A percentile compares a stretch with the other conserved stretches of the same genome.
phyloP scores from a whole-genome alignment of 2,329 filamentous ascomycete genomes.

The Ophiostoma sp. region DNA sequence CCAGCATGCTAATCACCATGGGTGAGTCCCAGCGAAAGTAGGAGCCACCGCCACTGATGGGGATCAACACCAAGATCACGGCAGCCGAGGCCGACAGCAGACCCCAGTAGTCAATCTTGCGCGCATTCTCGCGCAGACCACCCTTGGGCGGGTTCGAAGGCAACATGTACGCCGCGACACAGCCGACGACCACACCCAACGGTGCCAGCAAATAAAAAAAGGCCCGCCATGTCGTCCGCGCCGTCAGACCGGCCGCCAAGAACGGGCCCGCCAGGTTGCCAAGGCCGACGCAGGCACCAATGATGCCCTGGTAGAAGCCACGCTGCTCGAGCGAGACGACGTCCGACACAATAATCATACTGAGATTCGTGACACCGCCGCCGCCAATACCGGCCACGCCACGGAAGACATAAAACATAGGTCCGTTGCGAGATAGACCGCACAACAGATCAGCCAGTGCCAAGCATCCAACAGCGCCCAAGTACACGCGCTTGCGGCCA shows the following conservation, averaged over 20 bases:
- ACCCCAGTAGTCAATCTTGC: conserved; percentile 61
- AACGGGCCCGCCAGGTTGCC: conserved; percentile 48
- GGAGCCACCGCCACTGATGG: conserved; percentile 58
- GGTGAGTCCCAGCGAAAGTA: conserved; percentile 58
- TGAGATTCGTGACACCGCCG: conserved; percentile 59
- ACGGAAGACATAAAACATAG: conserved; percentile 62
- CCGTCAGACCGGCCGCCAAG: conserved; percentile 43
- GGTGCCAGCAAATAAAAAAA: conserved; percentile 54
- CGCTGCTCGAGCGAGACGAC: conserved; percentile 59
- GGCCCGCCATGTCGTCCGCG: conserved; percentile 44
- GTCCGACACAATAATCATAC: conserved; percentile 64
- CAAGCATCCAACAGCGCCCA: conserved; percentile 54
- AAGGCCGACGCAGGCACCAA: conserved; percentile 43
- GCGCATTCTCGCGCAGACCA: conserved; percentile 49
- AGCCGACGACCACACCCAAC: conserved; percentile 47
- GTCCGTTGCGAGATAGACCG: conserved; percentile 54
- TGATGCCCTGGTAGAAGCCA: conserved; percentile 54
- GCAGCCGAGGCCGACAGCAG: conserved; percentile 55
- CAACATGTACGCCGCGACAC: conserved; percentile 49
- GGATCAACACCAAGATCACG: conserved; percentile 62
- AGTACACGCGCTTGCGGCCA: conserved; percentile 59
- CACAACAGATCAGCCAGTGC: conserved; percentile 60
- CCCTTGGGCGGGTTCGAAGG: conserved; percentile 44
- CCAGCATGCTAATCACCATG: conserved; percentile 61
- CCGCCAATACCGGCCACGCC: conserved; percentile 61